Evolutionary conservation across 805 yeast genomes (phyloP), one percentile per base, ranked within the genome.

Genomic region (Pichia cabralensis): DNA sequence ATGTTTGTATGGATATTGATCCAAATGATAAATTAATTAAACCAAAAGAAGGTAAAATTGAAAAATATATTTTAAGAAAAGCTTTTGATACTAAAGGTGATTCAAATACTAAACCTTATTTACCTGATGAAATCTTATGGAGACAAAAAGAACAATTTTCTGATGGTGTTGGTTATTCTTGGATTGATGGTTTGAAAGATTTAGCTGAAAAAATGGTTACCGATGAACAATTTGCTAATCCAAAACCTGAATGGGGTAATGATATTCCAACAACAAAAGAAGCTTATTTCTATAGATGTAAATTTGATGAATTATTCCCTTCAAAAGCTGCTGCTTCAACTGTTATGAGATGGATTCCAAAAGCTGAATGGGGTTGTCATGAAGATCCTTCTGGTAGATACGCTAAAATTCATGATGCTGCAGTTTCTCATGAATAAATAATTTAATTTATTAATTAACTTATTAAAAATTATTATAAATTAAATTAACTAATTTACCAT

Each of bases 301-400:
- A 86, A 72, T 92, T 92, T 53, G 98, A 92, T 63, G 94, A 82
- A 53, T 64, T 84, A 51, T 92, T 86, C 81, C 82, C 88, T 42
- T 77, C 79, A 51, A 70, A 76, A 62, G 92, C 96, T 46, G 98
- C 94, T 45, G 96, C 95, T 40, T 66, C 76, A 26, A 92, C 98
- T 14, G 99, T 92, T 41, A 86, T 84, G 96, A 81, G 98, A 73
- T 92, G 99, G 99, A 65, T 92, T 63, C 99, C 99, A 59, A 92
- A 92, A 73, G 97, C 97, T 44, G 98, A 92, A 62, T 92, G 99
- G 99, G 99, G 99, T 48, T 92, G 98, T 67, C 86, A 88, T 55
- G 95, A 80, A 52, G 99, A 92, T 64, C 99, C 99, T 35, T 82
- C 95, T 37, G 99, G 99, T 47, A 83, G 99, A 68, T 89, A 69